These are phyloP conservation scores for Boletellus dicymbophilus DNA, from an alignment of 1,284 basidiomycete species.

Conservation along the genomic window DNA sequence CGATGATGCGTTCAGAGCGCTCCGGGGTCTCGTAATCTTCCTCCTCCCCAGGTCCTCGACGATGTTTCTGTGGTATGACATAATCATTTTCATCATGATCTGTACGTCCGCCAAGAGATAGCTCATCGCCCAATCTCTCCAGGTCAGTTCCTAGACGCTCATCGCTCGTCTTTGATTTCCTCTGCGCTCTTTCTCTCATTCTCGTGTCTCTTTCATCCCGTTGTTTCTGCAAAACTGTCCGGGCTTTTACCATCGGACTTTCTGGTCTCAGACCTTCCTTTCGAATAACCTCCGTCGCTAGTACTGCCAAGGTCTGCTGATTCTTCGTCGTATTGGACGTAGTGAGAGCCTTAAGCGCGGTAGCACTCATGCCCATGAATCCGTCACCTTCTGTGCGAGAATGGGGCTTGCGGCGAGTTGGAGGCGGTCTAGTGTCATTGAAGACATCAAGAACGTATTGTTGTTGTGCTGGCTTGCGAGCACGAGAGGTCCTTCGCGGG, in stretches of 20 bases:
- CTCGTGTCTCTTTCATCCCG: constrained; percentile 66
- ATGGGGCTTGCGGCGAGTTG: constrained; percentile 40
- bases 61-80: constrained; percentile 44
- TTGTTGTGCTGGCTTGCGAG: constrained; percentile 43
- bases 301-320: constrained; percentile 54
- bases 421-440: constrained; percentile 36
- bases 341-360: constrained; percentile 69
- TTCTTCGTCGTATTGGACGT: constrained; percentile 69
- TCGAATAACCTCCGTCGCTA: constrained; percentile 63
- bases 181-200: constrained; percentile 65
- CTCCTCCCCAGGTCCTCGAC: constrained; percentile 75
- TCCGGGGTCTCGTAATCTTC: constrained; percentile 77
- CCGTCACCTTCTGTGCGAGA: constrained; percentile 41
- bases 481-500: constrained; percentile 53
- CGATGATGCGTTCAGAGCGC: constrained; percentile 39
- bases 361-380: constrained; percentile 64
- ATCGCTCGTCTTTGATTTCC: constrained; percentile 54
- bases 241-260: constrained; percentile 75
- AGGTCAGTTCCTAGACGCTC: constrained; percentile 31
- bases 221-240: constrained; percentile 69
- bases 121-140: constrained; percentile 25
- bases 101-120: constrained; percentile 24
- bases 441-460: constrained; percentile 44
- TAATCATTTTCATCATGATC: constrained; percentile 36
- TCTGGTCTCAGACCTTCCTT: constrained; percentile 74